These are phyloP conservation scores for Aspergillus pseudoviridinutans DNA, from an alignment of 2,329 filamentous ascomycete species.

Conservation along the genomic window DNA sequence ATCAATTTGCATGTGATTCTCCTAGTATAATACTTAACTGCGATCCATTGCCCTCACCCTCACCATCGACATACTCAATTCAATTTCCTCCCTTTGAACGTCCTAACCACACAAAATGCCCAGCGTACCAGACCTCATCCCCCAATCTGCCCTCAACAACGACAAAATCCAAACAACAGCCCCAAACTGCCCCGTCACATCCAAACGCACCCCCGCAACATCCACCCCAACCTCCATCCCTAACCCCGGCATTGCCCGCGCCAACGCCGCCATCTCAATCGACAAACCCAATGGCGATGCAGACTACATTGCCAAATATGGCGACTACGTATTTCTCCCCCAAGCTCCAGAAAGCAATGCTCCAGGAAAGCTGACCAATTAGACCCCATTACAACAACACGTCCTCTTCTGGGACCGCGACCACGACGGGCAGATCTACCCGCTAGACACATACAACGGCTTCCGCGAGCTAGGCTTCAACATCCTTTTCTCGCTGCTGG, in stretches of 20 bases:
- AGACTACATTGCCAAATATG: conserved; percentile 2
- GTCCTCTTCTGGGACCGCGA: conserved; percentile 43
- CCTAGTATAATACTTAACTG: not conserved
- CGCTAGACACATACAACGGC: conserved; percentile 37
- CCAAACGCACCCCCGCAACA: not conserved
- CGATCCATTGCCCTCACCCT: not conserved
- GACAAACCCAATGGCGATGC: conserved; percentile 4
- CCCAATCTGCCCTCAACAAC: not conserved
- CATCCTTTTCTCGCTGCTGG: conserved; percentile 37
- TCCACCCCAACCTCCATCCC: not conserved
- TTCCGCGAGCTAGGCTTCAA: conserved; percentile 42
- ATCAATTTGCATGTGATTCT: not conserved
- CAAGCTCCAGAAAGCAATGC: not conserved
- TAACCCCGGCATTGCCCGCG: conserved; percentile 3
- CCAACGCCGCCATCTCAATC: conserved; percentile 2
- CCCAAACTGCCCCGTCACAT: not conserved
- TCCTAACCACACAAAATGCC: not conserved
- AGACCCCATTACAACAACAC: conserved; percentile 40
- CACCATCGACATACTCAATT: no score
- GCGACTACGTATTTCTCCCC: conserved; percentile 2
- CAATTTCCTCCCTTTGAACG: no score
- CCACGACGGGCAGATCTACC: conserved; percentile 39
- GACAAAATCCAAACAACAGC: not conserved
- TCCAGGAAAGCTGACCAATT: not conserved
- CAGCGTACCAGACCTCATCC: not conserved